phyloP scores from a whole-genome alignment of 331 rosid genomes.

The Spiraea crenata region DNA sequence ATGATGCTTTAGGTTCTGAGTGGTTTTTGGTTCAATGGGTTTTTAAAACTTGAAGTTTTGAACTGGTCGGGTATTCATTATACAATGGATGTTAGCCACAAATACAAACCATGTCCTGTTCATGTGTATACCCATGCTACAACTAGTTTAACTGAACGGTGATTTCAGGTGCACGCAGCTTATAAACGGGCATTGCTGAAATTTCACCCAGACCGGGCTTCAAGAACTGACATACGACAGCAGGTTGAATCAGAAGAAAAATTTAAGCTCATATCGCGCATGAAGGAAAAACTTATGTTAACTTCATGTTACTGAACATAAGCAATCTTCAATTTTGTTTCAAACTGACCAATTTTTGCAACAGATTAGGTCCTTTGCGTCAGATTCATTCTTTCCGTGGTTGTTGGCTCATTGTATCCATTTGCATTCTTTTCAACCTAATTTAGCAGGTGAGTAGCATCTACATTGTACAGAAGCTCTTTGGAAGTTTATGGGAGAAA shows the following conservation, averaged over 20 bases:
- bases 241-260: constrained; percentile 94
- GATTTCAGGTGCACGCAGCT: constrained; percentile 76
- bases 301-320: constrained; percentile 34
- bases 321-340: not conserved
- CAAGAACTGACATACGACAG: constrained; percentile 59
- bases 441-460: not conserved
- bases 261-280: constrained; percentile 76
- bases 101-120: not conserved
- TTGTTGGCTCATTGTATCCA: not conserved
- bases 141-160: constrained; percentile 7
- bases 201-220: constrained; percentile 90
- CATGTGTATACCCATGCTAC: not conserved
- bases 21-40: not conserved
- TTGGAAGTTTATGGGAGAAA: no score
- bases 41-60: no score
- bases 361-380: not conserved
- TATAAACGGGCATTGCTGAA: constrained; percentile 71
- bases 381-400: no score
- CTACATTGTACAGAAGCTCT: not conserved
- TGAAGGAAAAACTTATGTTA: constrained; percentile 60
- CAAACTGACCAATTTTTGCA: not conserved
- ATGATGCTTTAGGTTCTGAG: no score
- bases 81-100: not conserved
- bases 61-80: no score
- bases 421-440: constrained; percentile 2